Percentiles rank a stretch among this genome's conserved stretches.
Evolutionary conservation across 2,329 filamentous ascomycete species (phyloP).

Genomic region (Sporothrix inflata): DNA sequence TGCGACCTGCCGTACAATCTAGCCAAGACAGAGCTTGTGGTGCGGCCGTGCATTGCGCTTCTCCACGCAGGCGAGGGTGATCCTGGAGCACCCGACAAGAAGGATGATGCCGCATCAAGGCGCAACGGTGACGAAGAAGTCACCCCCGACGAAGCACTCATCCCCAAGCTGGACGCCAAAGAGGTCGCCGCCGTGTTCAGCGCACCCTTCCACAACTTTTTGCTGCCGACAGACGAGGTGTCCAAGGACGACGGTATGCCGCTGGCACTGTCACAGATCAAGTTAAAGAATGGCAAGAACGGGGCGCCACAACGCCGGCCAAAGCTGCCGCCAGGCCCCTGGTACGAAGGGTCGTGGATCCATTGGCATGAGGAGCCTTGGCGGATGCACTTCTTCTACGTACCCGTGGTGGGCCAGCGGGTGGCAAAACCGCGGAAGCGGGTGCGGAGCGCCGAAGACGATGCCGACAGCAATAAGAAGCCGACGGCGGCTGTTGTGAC

Average conservation of each 20-base stretch:
- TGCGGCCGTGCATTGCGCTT: conserved; percentile 77
- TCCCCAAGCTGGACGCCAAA: conserved; percentile 80
- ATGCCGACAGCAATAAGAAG: not conserved
- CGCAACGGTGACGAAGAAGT: conserved; percentile 35
- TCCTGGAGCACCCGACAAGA: not conserved
- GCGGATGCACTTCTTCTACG: conserved; percentile 89
- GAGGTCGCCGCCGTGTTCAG: conserved; percentile 96
- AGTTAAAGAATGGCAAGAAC: not conserved
- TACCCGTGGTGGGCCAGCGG: conserved; percentile 73
- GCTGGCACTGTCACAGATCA: conserved; percentile 23
- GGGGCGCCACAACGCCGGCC: conserved; percentile 21
- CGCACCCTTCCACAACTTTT: conserved; percentile 82
- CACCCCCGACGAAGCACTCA: conserved; percentile 69
- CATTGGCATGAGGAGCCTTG: conserved; percentile 78
- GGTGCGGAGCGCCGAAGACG: conserved; percentile 24
- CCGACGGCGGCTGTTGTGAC: not conserved
- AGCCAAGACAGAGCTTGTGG: conserved; percentile 72
- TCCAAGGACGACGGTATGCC: conserved; percentile 36
- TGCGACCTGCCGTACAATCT: conserved; percentile 80
- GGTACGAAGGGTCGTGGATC: conserved; percentile 86
- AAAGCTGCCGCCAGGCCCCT: conserved; percentile 59
- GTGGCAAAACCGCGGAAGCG: conserved; percentile 61
- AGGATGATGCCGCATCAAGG: not conserved
- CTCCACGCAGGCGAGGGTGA: conserved; percentile 54
- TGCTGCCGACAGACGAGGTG: conserved; percentile 63